These are phyloP conservation scores for Teratosphaeria epicoccoides DNA, from an alignment of 2,329 filamentous ascomycete species.

Conservation along the genomic window DNA sequence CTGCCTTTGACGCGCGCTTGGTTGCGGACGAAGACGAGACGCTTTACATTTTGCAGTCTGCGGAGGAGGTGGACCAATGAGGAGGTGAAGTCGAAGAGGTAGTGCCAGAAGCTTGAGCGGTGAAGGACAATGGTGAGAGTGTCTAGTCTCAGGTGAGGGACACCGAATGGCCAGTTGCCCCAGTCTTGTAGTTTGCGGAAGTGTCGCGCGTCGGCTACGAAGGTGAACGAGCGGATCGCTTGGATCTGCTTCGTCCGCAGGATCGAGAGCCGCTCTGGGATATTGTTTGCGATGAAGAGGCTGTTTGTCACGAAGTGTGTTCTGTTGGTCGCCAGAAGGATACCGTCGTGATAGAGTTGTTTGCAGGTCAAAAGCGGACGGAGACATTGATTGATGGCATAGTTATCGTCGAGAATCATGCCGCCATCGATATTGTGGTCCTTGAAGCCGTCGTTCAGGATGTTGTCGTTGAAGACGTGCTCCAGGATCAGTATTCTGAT, in stretches of 20 bases:
- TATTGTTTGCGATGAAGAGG: constrained; percentile 20
- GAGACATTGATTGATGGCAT: constrained; percentile 21
- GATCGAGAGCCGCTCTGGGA: constrained; percentile 16
- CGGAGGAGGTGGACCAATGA: constrained; percentile 26
- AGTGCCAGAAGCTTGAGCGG: constrained; percentile 24
- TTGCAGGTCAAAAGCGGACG: constrained; percentile 28
- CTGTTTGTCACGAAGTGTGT: constrained; percentile 29
- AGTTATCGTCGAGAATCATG: constrained; percentile 19
- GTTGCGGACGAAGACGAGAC: constrained; percentile 27
- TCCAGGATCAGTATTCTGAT: constrained; percentile 27
- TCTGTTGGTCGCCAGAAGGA: constrained; percentile 24
- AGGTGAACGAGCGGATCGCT: constrained; percentile 24
- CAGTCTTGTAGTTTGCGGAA: constrained; percentile 26
- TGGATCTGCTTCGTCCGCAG: constrained; percentile 20
- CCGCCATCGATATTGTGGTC: constrained; percentile 10
- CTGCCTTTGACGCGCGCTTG: constrained; percentile 26
- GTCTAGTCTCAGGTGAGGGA: constrained; percentile 22
- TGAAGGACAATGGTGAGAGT: constrained; percentile 25
- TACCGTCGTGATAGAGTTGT: constrained; percentile 28
- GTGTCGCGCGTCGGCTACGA: constrained; percentile 22
- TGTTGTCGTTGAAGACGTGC: constrained; percentile 15
- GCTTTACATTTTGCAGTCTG: constrained; percentile 23
- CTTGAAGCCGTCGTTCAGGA: constrained; percentile 5
- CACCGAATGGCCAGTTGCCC: constrained; percentile 24
- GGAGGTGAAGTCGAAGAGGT: constrained; percentile 25